Base-by-base conservation (phyloP, 1,284 basidiomycete genomes). In the Papiliotrema laurentii region DNA sequence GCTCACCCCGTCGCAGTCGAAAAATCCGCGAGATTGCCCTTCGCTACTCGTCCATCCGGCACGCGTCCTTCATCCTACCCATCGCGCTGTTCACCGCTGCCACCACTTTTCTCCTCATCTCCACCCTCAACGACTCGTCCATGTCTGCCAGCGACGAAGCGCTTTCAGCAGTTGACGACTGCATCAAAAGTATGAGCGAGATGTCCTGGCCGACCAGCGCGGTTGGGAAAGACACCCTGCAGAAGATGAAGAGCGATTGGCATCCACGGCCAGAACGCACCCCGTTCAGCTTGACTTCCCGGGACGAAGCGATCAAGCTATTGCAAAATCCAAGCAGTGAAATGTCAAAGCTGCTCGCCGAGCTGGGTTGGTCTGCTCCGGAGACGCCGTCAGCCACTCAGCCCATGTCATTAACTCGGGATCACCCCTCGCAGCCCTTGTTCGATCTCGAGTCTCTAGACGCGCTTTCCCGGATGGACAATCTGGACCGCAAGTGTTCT, bases 21-120 rank as follows among this genome's bases (percentile, higher is more conserved):
- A 79, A 16, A 83, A 82, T 60, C 75, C 76, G 1, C 69, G 85
- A 3, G 80, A 83, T 22, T 83, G 79, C 56, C 74, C 77, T 19
- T 80, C 83, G 1, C 77, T 83, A 47, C n/a, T n/a, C n/a, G n/a
- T n/a, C n/a, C n/a, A n/a, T n/a, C n/a, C n/a, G n/a, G n/a, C n/a
- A n/a, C n/a, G n/a, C n/a, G n/a, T n/a, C n/a, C n/a, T n/a, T n/a
- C n/a, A 82, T 81, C 11, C 70, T 83, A 43, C 75, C 82, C 37
- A 82, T 85, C 60, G 78, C 80, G 35, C 73, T 80, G 36, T 86
- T 84, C 64, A 79, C 79, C 7, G 82, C 83, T 0, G 83, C 82
- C 16, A 84, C 83, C 7, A 57, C 56, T 1, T 50, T 52, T 30
- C 47, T 61, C 5, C 54, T 61, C 27, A n/a, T 39, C 6, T 39